These are phyloP conservation scores for Rhodosorus marinus DNA, from an alignment of 23 red algal genomes.

Conservation along the genomic window DNA sequence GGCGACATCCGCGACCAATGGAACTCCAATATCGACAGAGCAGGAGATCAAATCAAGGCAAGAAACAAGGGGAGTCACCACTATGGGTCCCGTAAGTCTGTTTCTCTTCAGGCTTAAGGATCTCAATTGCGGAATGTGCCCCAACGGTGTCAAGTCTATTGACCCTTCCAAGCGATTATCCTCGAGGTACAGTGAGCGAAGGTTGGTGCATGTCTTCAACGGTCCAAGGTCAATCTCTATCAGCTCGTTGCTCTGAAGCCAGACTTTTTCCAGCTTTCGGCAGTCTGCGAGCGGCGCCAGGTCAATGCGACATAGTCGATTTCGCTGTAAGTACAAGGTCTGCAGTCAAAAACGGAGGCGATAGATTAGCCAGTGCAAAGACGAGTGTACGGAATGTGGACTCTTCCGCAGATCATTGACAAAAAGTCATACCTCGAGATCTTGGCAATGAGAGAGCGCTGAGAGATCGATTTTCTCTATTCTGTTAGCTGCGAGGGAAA, in stretches of 20 bases:
- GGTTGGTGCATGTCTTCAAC: slow-evolving; percentile 14
- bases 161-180: slow-evolving; percentile 40
- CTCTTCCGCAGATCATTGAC: too few species aligned
- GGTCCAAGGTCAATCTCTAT: slow-evolving; percentile 46
- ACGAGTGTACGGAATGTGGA: too few species aligned
- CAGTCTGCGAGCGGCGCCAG: slow-evolving; percentile 53
- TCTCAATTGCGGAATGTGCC: slow-evolving; percentile 16
- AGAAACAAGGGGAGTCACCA: slow-evolving; percentile 63
- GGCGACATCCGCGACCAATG: too few species aligned
- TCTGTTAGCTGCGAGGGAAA: slow-evolving; percentile 68
- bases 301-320: slow-evolving; percentile 40
- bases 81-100: slow-evolving; percentile 26
- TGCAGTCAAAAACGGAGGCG: too few species aligned
- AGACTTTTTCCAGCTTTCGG: slow-evolving; percentile 49
- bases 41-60: slow-evolving; percentile 7
- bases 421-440: too few species aligned
- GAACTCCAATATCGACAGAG: not conserved
- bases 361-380: too few species aligned
- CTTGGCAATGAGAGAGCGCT: slow-evolving; percentile 34
- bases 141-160: slow-evolving; percentile 55
- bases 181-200: slow-evolving; percentile 87
- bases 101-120: slow-evolving; percentile 64
- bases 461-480: slow-evolving; percentile 36
- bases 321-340: slow-evolving; percentile 67
- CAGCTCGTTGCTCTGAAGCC: slow-evolving; percentile 83